Percentiles rank a stretch among this genome's conserved stretches.
Conservation (phyloP, 805 yeast species). For the Lipomyces chichibuensis region DNA sequence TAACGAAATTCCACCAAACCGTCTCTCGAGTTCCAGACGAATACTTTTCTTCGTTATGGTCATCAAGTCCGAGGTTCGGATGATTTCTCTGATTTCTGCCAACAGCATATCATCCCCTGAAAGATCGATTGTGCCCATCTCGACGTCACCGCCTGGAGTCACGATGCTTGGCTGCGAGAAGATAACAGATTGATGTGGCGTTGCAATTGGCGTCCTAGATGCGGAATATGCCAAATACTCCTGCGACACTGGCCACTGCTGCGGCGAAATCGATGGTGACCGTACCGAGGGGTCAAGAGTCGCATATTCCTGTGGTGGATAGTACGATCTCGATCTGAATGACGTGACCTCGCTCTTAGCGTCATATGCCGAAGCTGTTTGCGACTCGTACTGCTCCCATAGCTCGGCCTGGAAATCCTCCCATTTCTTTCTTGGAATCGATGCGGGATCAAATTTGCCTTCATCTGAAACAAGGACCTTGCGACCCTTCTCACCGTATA, state of each 20-base stretch:
- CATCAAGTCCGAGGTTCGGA: constrained; percentile 47
- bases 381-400: constrained; percentile 41
- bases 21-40: constrained; percentile 44
- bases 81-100: constrained; percentile 45
- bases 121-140: constrained; percentile 38
- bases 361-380: constrained; percentile 21
- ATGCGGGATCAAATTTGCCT: constrained; percentile 59
- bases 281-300: constrained; percentile 6
- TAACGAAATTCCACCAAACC: constrained; percentile 44
- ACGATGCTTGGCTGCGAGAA: constrained; percentile 19
- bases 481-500: constrained; percentile 56
- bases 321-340: constrained; percentile 16
- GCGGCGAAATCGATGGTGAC: constrained; percentile 14
- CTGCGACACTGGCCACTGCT: neutral
- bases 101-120: constrained; percentile 47
- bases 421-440: constrained; percentile 61
- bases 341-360: constrained; percentile 22
- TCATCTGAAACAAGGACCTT: constrained; percentile 52
- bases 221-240: neutral
- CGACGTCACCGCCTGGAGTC: constrained; percentile 31
- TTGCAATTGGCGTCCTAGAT: neutral
- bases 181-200: neutral
- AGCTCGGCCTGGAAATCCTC: constrained; percentile 59
- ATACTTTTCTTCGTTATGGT: constrained; percentile 47
- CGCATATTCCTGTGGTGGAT: constrained; percentile 15